Base-by-base conservation (phyloP, 202 grass and related monocot genomes). In the Musa balbisiana region DNA sequence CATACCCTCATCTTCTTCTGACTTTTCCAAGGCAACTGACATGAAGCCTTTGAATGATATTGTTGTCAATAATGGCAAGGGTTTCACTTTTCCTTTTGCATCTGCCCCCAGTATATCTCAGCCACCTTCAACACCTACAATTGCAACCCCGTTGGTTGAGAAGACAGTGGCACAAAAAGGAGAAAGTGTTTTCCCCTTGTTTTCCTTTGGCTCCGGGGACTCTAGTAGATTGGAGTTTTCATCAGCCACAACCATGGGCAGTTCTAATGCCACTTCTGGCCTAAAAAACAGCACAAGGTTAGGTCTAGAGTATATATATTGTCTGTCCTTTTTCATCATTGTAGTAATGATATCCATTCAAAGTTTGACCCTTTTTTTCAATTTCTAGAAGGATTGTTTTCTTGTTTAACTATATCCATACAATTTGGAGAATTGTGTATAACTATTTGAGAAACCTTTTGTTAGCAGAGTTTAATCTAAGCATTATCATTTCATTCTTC, bases 51-150 rank as follows among this genome's bases (percentile, higher is more conserved):
- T 25, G 52, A 62, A 23, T 43, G 62, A 71, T 65, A 0, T 23
- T 43, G 49, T 67, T 52, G 49, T 51, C 67, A 55, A 82, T 76
- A 73, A 72, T 83, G 77, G 19, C 19, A 23, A 9, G 73, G 76
- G 67, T 16, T 92, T 88, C 51, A 77, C 76, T 20, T 92, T 92
- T 69, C 85, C 83, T 56, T 55, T 75, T 25, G 53, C 49, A 4
- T 53, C 77, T 81, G 73, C 78, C 33, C 64, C 63, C 51, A 54
- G 22, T 67, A 74, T 66, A 49, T 75, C 55, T 11, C 72, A 76
- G 52, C 75, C 86, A 67, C 11, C 78, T 69, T 52, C 68, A 58
- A 13, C 81, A 58, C 75, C 75, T 73, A 63, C 79, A 84, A 56
- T 88, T 83, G 8, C 86, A 82, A 81, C 78, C 71, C 81, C 69